A percentile compares a stretch with the other conserved stretches of the same genome.
Conservation (phyloP, 176 grass and related monocot species). For the Ampelocalamus luodianensis region DNA sequence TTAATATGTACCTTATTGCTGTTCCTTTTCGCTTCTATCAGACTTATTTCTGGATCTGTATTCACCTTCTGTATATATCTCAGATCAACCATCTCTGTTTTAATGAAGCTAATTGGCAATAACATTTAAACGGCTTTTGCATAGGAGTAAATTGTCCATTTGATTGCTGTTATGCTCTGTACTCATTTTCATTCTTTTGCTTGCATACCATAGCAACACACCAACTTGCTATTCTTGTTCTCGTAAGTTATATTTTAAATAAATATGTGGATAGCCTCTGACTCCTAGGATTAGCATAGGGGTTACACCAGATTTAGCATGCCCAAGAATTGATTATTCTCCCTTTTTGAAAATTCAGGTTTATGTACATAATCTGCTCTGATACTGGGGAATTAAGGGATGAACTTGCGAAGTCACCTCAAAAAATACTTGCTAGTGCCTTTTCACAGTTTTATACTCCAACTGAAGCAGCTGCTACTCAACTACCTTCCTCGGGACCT, state of each 20-base stretch:
- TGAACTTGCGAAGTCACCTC: constrained; percentile 86
- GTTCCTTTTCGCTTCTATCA: background rate
- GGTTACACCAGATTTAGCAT: background rate
- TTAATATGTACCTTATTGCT: background rate
- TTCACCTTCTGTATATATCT: background rate
- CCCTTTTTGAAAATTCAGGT: constrained; percentile 63
- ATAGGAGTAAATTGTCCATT: background rate
- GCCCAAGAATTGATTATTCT: constrained; percentile 13
- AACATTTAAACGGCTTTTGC: constrained; percentile 10
- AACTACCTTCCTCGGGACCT: constrained; percentile 57
- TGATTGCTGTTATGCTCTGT: constrained; percentile 1
- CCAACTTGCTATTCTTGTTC: background rate
- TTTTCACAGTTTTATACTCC: constrained; percentile 78
- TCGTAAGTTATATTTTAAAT: constrained; percentile 14
- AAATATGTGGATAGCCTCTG: background rate
- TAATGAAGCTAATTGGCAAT: constrained; percentile 27
- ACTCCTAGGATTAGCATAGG: background rate
- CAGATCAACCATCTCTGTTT: background rate
- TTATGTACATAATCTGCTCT: constrained; percentile 99
- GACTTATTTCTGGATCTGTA: background rate
- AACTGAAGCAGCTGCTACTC: constrained; percentile 58
- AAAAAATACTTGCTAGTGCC: constrained; percentile 95
- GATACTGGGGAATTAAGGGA: constrained; percentile 86
- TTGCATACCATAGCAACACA: background rate
- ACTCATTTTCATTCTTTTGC: constrained; percentile 23